Evolutionary conservation across 148 eudicot species (phyloP), one percentile per base, ranked within the genome.

Genomic region (Amaranthus cruentus): DNA sequence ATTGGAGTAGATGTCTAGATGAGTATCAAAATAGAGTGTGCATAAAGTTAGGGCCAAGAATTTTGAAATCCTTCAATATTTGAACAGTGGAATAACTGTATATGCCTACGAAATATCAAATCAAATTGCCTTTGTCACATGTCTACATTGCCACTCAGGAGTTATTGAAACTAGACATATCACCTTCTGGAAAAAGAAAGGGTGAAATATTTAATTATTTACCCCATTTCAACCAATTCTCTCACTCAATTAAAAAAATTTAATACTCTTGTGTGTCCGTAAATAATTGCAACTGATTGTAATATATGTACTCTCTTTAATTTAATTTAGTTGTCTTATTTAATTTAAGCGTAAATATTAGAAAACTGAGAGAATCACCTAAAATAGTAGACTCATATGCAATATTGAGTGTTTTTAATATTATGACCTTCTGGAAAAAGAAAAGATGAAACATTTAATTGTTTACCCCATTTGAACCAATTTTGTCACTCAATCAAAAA

Each of bases 21-120:
- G 9, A 18, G 42, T 59, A 18, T 15, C 43, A 60, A 58, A 11
- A 28, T 2, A 49, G 57, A 47, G 62, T 74, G 47, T 74, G 21
- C 62, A 0, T 8, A 67, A 59, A 75, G 70, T 51, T 67, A 11
- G n/a, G 46, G 44, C 0, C n/a, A 58, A 57, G 10, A 12, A 57
- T 51, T 60, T 69, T 49, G 18, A 69, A 68, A 21, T 72, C 57
- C 4, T 47, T 54, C 11, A 68, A 57, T 38, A 56, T 28, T 51
- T 68, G 2, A n/a, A 49, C 38, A 28, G 38, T 28, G 38, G 2
- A 28, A 28, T 28, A 28, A 28, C 38, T 9, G 44, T 49, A 67
- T 58, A 61, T 53, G 47, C 57, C 50, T 62, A 62, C 55, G 55
- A 62, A 9, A 76, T 60, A 70, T 76, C 79, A 62, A 62, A 76